A percentile compares a stretch with the other conserved stretches of the same genome.
phyloP scores from a whole-genome alignment of 2,329 filamentous ascomycete genomes.

The Neophaeococcomyces aloes region DNA sequence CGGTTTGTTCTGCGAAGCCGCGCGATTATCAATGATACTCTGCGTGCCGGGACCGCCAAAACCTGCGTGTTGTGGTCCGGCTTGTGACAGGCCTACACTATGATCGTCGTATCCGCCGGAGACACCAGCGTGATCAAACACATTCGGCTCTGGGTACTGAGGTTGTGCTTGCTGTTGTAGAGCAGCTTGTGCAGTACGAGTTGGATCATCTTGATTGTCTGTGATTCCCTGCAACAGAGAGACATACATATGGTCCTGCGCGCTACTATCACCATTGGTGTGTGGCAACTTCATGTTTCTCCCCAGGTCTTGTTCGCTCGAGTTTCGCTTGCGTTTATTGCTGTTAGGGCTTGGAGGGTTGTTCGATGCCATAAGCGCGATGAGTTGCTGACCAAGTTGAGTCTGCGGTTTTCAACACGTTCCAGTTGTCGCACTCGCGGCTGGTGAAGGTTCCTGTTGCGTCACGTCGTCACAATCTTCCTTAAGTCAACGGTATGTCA shows the following conservation, averaged over 20 bases:
- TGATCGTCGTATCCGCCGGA: constrained; percentile 12
- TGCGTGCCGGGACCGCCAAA: constrained; percentile 38
- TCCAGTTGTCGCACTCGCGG: constrained; percentile 1
- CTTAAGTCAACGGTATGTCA: background rate
- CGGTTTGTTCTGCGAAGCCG: constrained; percentile 54
- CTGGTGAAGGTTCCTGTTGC: background rate
- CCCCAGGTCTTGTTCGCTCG: constrained; percentile 15
- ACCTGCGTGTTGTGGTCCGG: constrained; percentile 32
- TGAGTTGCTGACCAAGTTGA: no score
- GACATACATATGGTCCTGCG: constrained; percentile 25
- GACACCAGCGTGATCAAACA: constrained; percentile 27
- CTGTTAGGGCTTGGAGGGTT: constrained; percentile 7
- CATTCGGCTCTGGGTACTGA: constrained; percentile 33
- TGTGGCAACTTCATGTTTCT: constrained; percentile 14
- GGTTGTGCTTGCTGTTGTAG: constrained; percentile 35
- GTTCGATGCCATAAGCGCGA: background rate
- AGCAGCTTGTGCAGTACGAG: constrained; percentile 38
- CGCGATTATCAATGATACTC: constrained; percentile 20
- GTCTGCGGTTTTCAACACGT: background rate
- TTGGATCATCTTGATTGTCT: constrained; percentile 38
- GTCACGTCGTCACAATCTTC: no score
- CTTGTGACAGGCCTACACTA: constrained; percentile 17
- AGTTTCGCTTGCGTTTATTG: constrained; percentile 22
- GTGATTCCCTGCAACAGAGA: constrained; percentile 40
- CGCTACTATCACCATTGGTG: constrained; percentile 12